Evolutionary conservation across 257 asterid species (phyloP).

Genomic region (Przewalskia tangutica): DNA sequence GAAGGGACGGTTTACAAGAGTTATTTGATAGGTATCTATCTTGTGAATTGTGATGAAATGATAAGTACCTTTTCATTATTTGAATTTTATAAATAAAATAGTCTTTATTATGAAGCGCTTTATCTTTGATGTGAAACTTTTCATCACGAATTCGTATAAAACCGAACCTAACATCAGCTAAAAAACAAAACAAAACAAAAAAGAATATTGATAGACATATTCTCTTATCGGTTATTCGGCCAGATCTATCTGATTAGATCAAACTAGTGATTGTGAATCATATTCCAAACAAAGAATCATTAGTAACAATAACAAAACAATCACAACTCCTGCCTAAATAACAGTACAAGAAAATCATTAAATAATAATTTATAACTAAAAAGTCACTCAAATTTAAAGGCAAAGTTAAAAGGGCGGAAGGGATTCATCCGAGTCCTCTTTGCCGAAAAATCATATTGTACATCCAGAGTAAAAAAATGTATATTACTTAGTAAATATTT

Average conservation of each 20-base stretch:
- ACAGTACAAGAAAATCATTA: not conserved
- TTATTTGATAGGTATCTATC: too few relatives aligned
- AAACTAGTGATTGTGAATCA: not conserved
- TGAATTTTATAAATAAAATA: too few relatives aligned
- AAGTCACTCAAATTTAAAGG: not conserved
- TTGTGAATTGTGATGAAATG: too few relatives aligned
- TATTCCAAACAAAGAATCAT: not conserved
- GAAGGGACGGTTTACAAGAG: not conserved
- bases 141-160: too few relatives aligned
- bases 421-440: not conserved
- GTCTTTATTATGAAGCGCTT: too few relatives aligned
- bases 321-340: not conserved
- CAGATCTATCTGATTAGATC: not conserved
- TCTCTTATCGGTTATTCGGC: not conserved
- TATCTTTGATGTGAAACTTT: too few relatives aligned
- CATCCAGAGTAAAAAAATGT: too few relatives aligned
- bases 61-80: too few relatives aligned
- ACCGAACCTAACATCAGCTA: too few relatives aligned
- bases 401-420: not conserved
- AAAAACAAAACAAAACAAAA: not conserved
- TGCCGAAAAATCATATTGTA: not conserved
- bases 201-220: not conserved
- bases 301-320: not conserved
- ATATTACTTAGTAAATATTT: too few relatives aligned
- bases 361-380: not conserved